phyloP scores from a whole-genome alignment of 495 filamentous ascomycete species.

The Penicillium bovifimosum region DNA sequence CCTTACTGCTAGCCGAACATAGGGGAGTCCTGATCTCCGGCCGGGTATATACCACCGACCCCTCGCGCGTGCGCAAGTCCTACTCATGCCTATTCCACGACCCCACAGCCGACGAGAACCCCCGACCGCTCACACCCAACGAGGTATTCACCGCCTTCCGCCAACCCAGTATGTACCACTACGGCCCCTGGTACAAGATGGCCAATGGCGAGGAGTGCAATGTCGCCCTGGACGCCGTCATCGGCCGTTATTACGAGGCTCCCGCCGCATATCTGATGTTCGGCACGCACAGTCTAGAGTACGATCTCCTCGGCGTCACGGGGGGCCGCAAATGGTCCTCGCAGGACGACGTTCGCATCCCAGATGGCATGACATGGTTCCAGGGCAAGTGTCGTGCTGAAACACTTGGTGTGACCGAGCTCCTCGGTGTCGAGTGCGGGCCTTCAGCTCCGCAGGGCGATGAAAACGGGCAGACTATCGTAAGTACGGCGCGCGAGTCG shows the following conservation, averaged over 20 bases:
- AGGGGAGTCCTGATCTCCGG: conserved; percentile 42
- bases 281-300: conserved; percentile 22
- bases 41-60: conserved; percentile 42
- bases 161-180: conserved; percentile 35
- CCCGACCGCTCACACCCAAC: conserved; percentile 23
- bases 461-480: conserved; percentile 38
- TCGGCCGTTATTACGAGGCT: conserved; percentile 51
- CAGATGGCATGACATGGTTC: conserved; percentile 42
- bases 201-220: conserved; percentile 32
- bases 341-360: conserved; percentile 42
- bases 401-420: conserved; percentile 46
- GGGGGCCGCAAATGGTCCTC: conserved; percentile 40
- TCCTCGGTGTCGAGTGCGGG: conserved; percentile 48
- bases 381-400: conserved; percentile 53
- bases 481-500: conserved; percentile 24
- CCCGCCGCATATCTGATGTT: conserved; percentile 45
- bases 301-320: conserved; percentile 33
- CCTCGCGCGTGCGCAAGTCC: conserved; percentile 16
- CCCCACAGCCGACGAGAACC: background rate
- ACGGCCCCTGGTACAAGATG: conserved; percentile 46
- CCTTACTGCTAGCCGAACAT: conserved; percentile 37
- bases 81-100: background rate
- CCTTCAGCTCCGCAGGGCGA: conserved; percentile 35
- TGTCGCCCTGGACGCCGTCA: conserved; percentile 44
- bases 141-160: conserved; percentile 34